Base-by-base conservation (phyloP, 331 rosid species). In the Quercus tomentella region DNA sequence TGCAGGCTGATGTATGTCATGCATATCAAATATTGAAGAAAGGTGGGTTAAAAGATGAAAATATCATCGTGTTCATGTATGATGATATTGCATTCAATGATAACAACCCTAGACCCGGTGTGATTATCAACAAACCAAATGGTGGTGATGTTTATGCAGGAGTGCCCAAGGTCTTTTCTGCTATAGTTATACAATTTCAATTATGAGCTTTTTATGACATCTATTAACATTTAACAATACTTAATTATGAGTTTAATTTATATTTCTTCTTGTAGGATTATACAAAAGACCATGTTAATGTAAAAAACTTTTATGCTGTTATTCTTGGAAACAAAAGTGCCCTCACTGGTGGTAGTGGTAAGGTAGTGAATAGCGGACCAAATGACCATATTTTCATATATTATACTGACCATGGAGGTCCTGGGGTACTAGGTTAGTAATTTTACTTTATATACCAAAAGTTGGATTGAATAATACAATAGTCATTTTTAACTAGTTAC, bases 1-100 rank as follows among this genome's bases (percentile, higher is more conserved):
- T 73, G 22, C 67, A 87, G 89, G 91, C 96, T 9, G 96, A 93
- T 80, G 45, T 91, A 22, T 93, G 91, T 21, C 97, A 92, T 82
- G 94, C 97, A 17, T 92, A 92, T 28, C 96, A 93, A 72, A 25
- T 89, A 51, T 55, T 91, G 55, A 89, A 55, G 43, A 91, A 71
- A 35, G 92, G 92, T 10, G 97, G 97, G 0, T 61, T 92, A 21
- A 57, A 70, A 1, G 96, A 92, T 52, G 91, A 91, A 43, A 90
- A 92, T 73, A 91, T 89, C 4, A 68, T 92, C 6, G 96, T 92
- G 31, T 91, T 92, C 83, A 91, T 91, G 45, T 41, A 41, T 8
- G 45, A 41, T 41, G 45, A 41, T 41, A 41, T 41, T 41, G 45
- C 45, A 41, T 17, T 9, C 23, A 0, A 77, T 71, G 1, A 4